Evolutionary conservation across 225 moss, liverwort and hornwort genomes (phyloP).

Genomic region (Bryoerythrophyllum caledonicum): DNA sequence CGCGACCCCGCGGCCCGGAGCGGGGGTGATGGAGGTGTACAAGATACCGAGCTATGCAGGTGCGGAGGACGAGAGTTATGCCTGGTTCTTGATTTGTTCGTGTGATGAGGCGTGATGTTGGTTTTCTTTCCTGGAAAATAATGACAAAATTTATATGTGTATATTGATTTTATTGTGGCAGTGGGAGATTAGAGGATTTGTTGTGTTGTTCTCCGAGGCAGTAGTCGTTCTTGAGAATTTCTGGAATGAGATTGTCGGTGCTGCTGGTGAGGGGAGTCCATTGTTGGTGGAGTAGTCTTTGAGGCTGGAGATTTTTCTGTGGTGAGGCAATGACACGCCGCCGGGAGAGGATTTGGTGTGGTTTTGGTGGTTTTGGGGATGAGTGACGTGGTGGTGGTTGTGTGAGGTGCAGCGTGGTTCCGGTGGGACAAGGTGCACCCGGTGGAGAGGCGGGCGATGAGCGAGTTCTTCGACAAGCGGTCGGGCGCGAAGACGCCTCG

Average conservation of each 20-base stretch:
- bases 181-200: background rate
- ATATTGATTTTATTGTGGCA: background rate
- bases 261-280: background rate
- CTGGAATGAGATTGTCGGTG: background rate
- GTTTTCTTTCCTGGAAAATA: too few species aligned
- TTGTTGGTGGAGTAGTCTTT: background rate
- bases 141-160: too few species aligned
- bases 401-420: slow-evolving; percentile 78
- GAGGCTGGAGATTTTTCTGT: background rate
- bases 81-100: too few species aligned
- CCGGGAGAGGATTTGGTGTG: background rate
- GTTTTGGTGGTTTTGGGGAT: background rate
- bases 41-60: slow-evolving; percentile 89
- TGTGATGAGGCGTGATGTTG: background rate
- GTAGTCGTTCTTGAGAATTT: background rate
- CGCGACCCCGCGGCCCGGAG: slow-evolving; percentile 31
- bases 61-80: slow-evolving; percentile 4
- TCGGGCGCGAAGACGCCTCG: slow-evolving; percentile 87
- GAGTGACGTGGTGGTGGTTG: slow-evolving; percentile 22
- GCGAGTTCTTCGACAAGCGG: slow-evolving; percentile 89
- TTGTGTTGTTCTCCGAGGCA: background rate
- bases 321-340: background rate
- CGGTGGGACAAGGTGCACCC: slow-evolving; percentile 77
- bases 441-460: slow-evolving; percentile 71
- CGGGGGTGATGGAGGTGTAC: slow-evolving; percentile 61